A percentile compares a stretch with the other conserved stretches of the same genome.
phyloP scores from a whole-genome alignment of 1,284 basidiomycete genomes.

The Pseudozyma pruni region DNA sequence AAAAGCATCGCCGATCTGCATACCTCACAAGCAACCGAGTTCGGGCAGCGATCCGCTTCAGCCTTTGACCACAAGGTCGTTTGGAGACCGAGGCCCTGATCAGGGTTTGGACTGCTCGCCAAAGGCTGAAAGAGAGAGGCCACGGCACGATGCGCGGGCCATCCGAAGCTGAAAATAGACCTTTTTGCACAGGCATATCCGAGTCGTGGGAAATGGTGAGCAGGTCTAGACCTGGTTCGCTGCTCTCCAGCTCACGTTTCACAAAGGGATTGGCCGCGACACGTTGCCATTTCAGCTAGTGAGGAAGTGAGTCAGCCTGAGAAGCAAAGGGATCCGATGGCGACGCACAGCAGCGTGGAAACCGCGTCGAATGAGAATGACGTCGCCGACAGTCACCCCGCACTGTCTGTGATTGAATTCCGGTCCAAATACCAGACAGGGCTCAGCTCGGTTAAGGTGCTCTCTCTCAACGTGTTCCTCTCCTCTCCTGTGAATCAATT shows the following conservation, averaged over 20 bases:
- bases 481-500: constrained; percentile 9
- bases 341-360: not conserved
- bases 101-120: not conserved
- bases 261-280: not conserved
- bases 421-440: not conserved
- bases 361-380: constrained; percentile 13
- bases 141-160: too few relatives aligned
- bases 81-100: too few relatives aligned
- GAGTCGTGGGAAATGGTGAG: not conserved
- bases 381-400: constrained; percentile 45
- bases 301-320: constrained; percentile 11
- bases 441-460: not conserved
- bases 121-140: not conserved
- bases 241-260: not conserved
- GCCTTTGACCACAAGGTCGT: too few relatives aligned
- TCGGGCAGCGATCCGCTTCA: too few relatives aligned
- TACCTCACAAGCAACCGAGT: too few relatives aligned
- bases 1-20: too few relatives aligned
- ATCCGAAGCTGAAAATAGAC: too few relatives aligned
- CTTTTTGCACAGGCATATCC: too few relatives aligned
- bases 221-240: constrained; percentile 1
- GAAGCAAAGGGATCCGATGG: not conserved
- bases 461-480: constrained; percentile 7
- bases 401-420: too few relatives aligned
- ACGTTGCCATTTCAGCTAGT: too few relatives aligned